Evolutionary conservation across 192 early-diverging fungal species (phyloP).

Genomic region (Spinellus fusiger): DNA sequence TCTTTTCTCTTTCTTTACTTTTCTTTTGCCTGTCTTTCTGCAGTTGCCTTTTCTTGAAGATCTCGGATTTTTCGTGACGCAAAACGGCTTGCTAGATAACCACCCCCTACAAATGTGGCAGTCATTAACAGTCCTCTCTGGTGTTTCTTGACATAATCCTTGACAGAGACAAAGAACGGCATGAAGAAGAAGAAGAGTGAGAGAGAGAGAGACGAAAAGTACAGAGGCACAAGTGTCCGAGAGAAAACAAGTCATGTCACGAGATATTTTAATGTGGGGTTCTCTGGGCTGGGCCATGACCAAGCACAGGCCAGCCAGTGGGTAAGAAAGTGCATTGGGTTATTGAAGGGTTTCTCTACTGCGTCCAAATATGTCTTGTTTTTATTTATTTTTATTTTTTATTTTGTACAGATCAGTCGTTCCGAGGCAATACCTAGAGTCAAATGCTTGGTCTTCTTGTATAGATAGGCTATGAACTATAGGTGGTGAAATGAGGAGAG

Average conservation of each 20-base stretch:
- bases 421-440: too few species aligned
- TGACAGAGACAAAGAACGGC: constrained; percentile 41
- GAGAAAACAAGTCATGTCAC: neutral
- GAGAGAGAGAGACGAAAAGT: constrained; percentile 9
- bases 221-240: neutral
- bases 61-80: constrained; percentile 67
- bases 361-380: too few species aligned
- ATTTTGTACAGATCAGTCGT: too few species aligned
- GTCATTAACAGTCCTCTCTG: constrained; percentile 58
- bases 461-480: too few species aligned
- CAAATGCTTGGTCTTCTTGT: too few species aligned
- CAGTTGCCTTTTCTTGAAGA: constrained; percentile 56
- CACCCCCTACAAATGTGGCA: constrained; percentile 61
- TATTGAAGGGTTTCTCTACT: too few species aligned
- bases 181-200: neutral
- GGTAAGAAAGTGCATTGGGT: too few species aligned
- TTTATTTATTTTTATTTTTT: too few species aligned
- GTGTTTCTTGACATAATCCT: constrained; percentile 62
- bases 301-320: too few species aligned
- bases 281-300: too few species aligned
- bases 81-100: constrained; percentile 69
- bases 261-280: too few species aligned
- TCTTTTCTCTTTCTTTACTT: constrained; percentile 50
- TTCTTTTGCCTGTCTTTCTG: constrained; percentile 67
- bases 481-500: too few species aligned